These are phyloP conservation scores for Pharnaceum exiguum DNA, from an alignment of 148 eudicot genomes.

Conservation along the genomic window DNA sequence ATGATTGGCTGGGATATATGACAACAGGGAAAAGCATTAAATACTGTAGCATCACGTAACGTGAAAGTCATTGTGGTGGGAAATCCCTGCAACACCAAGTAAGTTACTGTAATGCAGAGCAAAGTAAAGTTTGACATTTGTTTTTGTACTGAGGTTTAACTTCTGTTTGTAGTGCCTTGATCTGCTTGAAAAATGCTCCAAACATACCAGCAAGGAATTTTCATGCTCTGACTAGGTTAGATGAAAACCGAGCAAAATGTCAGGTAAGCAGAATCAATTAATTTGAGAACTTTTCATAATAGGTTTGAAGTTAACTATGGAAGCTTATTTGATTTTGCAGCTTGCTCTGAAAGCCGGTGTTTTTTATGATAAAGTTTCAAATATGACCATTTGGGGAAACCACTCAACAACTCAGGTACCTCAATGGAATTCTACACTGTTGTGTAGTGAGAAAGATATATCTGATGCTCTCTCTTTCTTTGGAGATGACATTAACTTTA, in stretches of 20 bases:
- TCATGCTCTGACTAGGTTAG: conserved; percentile 92
- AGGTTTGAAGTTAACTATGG: background rate
- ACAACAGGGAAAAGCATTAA: conserved; percentile 87
- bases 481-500: background rate
- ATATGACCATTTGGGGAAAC: conserved; percentile 98
- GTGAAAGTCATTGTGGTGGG: conserved; percentile 94
- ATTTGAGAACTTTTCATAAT: too few species aligned
- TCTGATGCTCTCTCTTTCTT: background rate
- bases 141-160: background rate
- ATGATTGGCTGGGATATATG: conserved; percentile 6
- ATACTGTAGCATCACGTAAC: conserved; percentile 87
- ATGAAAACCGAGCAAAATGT: conserved; percentile 98
- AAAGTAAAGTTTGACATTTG: too few species aligned
- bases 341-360: conserved; percentile 96
- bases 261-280: conserved; percentile 40
- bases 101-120: too few species aligned
- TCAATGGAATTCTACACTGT: background rate
- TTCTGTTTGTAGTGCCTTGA: conserved; percentile 69
- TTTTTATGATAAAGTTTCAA: conserved; percentile 93
- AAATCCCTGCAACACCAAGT: conserved; percentile 99
- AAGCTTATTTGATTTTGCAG: conserved; percentile 37
- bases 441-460: background rate
- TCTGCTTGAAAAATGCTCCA: conserved; percentile 97
- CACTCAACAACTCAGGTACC: conserved; percentile 95
- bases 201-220: conserved; percentile 94